Evolutionary conservation across 805 yeast genomes (phyloP), one percentile per base, ranked within the genome.

Genomic region (Sungouiozyma intestinalis): DNA sequence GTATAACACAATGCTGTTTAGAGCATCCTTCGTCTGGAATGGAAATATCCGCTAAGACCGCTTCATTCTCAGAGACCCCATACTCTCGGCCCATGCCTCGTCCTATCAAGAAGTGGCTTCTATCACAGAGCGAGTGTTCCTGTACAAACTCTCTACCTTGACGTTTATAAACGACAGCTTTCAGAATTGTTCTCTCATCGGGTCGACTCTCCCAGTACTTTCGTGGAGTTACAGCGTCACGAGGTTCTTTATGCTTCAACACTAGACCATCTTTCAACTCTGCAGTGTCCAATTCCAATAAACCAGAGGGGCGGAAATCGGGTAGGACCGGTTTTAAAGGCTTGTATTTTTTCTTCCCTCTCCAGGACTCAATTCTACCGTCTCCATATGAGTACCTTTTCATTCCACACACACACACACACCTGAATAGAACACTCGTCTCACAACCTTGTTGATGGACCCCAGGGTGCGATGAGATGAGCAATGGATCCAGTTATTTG

Each of bases 1-100:
- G 77, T 6, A 73, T 57, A 0, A 62, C 76, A 16, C 76, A 74
- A 48, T 73, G 77, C 48, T 72, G 74, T 38, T 66, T 65, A 0
- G 73, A 68, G 40, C 70, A 65, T 1, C 64, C 53, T 20, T 57
- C 61, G 38, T 64, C 62, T 5, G 60, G 60, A 1, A 68, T 55
- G 20, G 50, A 47, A 2, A 69, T 57, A 47, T 70, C 70, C 14
- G 64, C 68, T 1, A 68, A 51, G 2, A 50, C 49, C 4, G 43
- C 40, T 34, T 54, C 56, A 20, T 53, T 50, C 4, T 38, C 39
- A 6, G 24, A 20, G 7, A 38, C 36, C 11, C 20, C 29, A 3
- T 31, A 24, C 6, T 3, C 14, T 4, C 40, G 39, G 2, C 45
- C 48, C 41, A 50, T 42, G 33, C 57, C 64, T 32, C 73, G 50